Conservation (phyloP, 2,329 filamentous ascomycete genomes). For the Xylaria arbuscula region DNA sequence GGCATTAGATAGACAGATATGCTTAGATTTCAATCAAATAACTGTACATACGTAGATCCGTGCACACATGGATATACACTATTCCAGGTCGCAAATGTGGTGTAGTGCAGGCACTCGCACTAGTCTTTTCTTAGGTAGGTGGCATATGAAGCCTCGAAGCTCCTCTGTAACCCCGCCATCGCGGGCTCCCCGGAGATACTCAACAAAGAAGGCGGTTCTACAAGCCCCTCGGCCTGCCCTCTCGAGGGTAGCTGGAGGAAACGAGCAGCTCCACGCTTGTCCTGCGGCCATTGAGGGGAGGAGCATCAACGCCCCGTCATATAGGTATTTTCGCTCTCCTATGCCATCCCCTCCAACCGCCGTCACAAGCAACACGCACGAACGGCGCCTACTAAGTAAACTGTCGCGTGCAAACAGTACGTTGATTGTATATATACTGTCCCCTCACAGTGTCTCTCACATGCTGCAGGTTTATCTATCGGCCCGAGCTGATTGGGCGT, state of each 20-base stretch:
- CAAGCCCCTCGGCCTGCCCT: not conserved
- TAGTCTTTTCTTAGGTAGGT: not conserved
- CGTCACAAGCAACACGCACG: not conserved
- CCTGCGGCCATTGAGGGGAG: too few species aligned
- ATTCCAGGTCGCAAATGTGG: not conserved
- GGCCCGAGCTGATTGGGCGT: slow-evolving; percentile 43
- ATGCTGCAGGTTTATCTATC: slow-evolving; percentile 49
- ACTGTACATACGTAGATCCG: not conserved
- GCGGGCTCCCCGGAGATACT: slow-evolving; percentile 10
- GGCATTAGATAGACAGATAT: too few species aligned
- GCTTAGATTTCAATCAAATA: too few species aligned
- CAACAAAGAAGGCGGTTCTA: slow-evolving; percentile 6
- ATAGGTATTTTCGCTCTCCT: not conserved
- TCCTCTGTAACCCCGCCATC: slow-evolving; percentile 16
- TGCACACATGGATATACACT: not conserved
- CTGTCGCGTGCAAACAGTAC: slow-evolving; percentile 29
- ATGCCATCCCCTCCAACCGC: not conserved
- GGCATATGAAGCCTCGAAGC: not conserved
- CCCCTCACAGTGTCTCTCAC: slow-evolving; percentile 44
- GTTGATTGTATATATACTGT: slow-evolving; percentile 40
- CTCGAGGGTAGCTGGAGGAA: not conserved
- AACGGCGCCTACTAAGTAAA: slow-evolving; percentile 3
- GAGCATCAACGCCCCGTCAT: slow-evolving; percentile 18
- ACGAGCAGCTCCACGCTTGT: not conserved
- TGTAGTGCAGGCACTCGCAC: not conserved